Evolutionary conservation across 805 yeast species (phyloP), one percentile per base, ranked within the genome.

Genomic region (Wickerhamomyces chambardii): DNA sequence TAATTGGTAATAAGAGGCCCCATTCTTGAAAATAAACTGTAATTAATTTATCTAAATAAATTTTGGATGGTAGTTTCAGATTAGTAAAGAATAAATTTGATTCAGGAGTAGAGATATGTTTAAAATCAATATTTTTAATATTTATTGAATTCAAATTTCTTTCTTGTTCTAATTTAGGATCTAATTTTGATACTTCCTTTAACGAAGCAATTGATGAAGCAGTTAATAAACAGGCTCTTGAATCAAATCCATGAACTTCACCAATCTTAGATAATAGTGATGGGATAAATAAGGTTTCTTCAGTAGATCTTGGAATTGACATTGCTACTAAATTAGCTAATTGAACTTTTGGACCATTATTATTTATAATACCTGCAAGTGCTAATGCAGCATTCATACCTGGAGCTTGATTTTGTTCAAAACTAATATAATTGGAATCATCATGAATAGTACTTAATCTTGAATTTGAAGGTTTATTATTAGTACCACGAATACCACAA

Each of bases 241-340:
- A 78, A 34, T 75, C 70, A 51, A 78, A 78, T 0, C 92, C 90
- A 54, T 77, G 82, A 2, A 68, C 72, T 46, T 76, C 77, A 39
- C 85, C 80, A 33, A 83, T 67, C 37, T 75, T 70, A 6, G 86
- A 83, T 39, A 83, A 58, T 33, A 83, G 55, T 7, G 84, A 75
- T 0, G 92, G 90, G 27, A 80, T 75, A 46, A 81, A 79, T 29
- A 83, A 58, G 0, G 86, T 81, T 50, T 83, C 92, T 46, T 80
- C 89, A 0, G 90, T 82, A 15, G 83, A 72, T 50, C 92, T 62
- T 6, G 90, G 92, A 9, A 80, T 70, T 0, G 90, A 73, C 40
- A 81, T 68, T 0, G 90, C 84, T 5, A 82, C 86, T 19, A 74
- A 53, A 17, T 68, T 68, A 1, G 79, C 74, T 34, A 74, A 51